Percentiles rank a stretch among this genome's conserved stretches.
Evolutionary conservation across 1,284 basidiomycete species (phyloP).

Genomic region (Ustilago nuda): DNA sequence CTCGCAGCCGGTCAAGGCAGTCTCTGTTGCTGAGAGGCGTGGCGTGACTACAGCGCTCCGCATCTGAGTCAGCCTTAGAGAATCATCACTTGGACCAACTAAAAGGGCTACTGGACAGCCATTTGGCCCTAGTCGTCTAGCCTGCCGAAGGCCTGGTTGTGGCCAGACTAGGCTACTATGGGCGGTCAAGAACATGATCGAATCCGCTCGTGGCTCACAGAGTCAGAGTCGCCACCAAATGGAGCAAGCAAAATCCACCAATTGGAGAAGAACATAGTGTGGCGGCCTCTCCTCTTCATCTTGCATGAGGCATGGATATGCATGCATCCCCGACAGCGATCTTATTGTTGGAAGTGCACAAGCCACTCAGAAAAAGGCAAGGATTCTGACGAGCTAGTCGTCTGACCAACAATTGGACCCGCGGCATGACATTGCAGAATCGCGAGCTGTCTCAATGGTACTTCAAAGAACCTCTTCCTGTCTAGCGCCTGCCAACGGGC

Average conservation of each 20-base stretch:
- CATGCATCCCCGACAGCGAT: not conserved
- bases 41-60: not conserved
- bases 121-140: too few relatives aligned
- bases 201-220: too few relatives aligned
- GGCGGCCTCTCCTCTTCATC: not conserved
- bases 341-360: not conserved
- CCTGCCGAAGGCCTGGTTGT: too few relatives aligned
- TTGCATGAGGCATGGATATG: not conserved
- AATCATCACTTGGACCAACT: not conserved
- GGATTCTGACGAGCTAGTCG: too few relatives aligned
- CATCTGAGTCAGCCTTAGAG: not conserved
- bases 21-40: not conserved
- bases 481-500: too few relatives aligned
- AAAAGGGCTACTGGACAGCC: too few relatives aligned
- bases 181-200: too few relatives aligned
- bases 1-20: not conserved
- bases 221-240: not conserved
- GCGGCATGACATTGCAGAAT: too few relatives aligned
- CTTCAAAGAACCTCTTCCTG: too few relatives aligned
- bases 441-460: too few relatives aligned
- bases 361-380: not conserved
- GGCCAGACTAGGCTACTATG: too few relatives aligned
- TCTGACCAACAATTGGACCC: too few relatives aligned
- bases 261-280: not conserved
- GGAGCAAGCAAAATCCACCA: not conserved